Evolutionary conservation across 1,284 basidiomycete genomes (phyloP).

Genomic region (Sanghuangporus sanghuang): DNA sequence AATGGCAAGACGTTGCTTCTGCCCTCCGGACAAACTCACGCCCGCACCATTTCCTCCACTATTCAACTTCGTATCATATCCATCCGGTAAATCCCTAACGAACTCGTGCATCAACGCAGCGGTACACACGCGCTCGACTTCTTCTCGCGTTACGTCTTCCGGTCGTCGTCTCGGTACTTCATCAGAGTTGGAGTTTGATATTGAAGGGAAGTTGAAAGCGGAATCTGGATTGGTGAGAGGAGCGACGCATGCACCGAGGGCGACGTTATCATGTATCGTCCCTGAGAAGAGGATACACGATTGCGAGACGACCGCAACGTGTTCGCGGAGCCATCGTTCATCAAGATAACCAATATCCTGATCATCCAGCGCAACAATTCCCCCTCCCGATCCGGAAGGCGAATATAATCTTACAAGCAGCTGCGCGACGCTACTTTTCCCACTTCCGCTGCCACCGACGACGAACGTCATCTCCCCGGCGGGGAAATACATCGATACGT

Average conservation of each 20-base stretch:
- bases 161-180: conserved; percentile 38
- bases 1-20: conserved; percentile 89
- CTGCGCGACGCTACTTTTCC: conserved; percentile 89
- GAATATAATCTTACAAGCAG: conserved; percentile 80
- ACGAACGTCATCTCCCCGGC: conserved; percentile 88
- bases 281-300: conserved; percentile 77
- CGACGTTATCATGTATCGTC: conserved; percentile 86
- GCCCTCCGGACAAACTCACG: conserved; percentile 84
- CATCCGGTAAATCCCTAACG: conserved; percentile 74
- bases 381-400: conserved; percentile 36
- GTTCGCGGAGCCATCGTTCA: conserved; percentile 60
- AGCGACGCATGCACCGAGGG: conserved; percentile 51
- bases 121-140: conserved; percentile 81
- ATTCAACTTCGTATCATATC: conserved; percentile 84
- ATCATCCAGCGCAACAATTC: conserved; percentile 77
- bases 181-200: neutral
- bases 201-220: neutral
- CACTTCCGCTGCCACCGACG: conserved; percentile 87
- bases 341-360: conserved; percentile 77
- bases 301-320: conserved; percentile 80
- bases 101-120: conserved; percentile 89
- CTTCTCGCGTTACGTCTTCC: conserved; percentile 52
- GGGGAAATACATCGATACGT: conserved; percentile 75
- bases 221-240: neutral
- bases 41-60: conserved; percentile 68